Evolutionary conservation across 371 early-diverging fungal genomes (phyloP), one percentile per base, ranked within the genome.

Genomic region (Syncephalastrum contaminatum): DNA sequence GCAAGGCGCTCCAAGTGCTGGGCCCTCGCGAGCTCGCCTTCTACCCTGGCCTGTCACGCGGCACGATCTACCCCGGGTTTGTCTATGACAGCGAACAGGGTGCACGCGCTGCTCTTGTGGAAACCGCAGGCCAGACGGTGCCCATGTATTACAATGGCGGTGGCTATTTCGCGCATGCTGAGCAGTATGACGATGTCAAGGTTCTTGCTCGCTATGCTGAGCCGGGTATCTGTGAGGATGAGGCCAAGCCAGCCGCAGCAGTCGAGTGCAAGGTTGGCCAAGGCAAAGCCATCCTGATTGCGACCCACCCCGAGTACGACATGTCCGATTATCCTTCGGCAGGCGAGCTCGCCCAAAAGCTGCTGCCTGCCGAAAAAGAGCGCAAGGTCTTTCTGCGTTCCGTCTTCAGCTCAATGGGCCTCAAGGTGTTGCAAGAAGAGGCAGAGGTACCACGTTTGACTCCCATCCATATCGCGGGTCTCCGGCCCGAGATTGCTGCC

Each of bases 61-160:
- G 95, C 0, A 84, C 88, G 4, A 80, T 86, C 1, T 88, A 82
- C 39, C 85, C 86, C 8, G 92, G 90, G 2, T 96, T 93, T 65
- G 76, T 80, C 22, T 94, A 96, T 64, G 85, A 87, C 44, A 81
- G 81, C 19, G 94, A 95, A 58, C 67, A 63, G 30, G 93, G 93
- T 4, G 90, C 90, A 1, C 63, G 80, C n/a, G 84, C 87, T 2
- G 80, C 84, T 1, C 52, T 66, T 30, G 73, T 87, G 12, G 39
- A 44, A 1, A 50, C 82, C 10, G 72, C 19, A 54, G 58, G 18
- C 13, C 25, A 51, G 18, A 21, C 52, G 4, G 45, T 51, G 39
- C 39, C 44, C 7, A 67, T 88, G 50, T 91, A 92, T 59, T 89
- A 86, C 62, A 92, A 92, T 51, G 93, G 93, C 18, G 93, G 93